Evolutionary conservation across 1,284 basidiomycete species (phyloP).

Genomic region (Grifola frondosa): DNA sequence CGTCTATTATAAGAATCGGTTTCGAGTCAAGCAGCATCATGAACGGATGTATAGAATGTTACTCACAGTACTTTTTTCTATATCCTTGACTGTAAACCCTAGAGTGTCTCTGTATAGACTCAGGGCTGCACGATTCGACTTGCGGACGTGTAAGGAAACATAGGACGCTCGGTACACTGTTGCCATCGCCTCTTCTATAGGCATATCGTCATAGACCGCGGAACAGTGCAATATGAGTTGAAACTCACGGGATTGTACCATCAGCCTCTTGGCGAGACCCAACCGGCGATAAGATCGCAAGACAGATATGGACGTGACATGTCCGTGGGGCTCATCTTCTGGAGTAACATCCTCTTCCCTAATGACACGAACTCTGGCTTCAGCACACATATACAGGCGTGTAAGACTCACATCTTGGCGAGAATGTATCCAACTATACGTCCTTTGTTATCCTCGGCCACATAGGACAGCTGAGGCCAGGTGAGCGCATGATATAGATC

Average conservation of each 20-base stretch:
- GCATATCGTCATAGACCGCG: background rate
- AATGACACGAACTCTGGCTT: conserved; percentile 11
- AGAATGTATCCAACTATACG: conserved; percentile 93
- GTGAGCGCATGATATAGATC: conserved; percentile 88
- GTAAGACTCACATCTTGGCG: conserved; percentile 77
- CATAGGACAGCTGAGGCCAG: conserved; percentile 94
- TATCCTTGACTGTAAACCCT: conserved; percentile 74
- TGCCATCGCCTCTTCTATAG: conserved; percentile 83
- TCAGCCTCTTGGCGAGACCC: conserved; percentile 85
- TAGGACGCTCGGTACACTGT: conserved; percentile 74
- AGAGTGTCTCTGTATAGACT: conserved; percentile 81
- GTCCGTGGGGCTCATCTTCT: conserved; percentile 69
- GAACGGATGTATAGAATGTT: background rate
- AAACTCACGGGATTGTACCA: conserved; percentile 78
- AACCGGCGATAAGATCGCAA: conserved; percentile 81
- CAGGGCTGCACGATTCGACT: conserved; percentile 84
- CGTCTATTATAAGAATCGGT: conserved; percentile 51
- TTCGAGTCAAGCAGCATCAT: conserved; percentile 1
- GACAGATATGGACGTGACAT: conserved; percentile 92
- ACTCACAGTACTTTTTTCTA: conserved; percentile 87
- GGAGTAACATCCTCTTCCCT: conserved; percentile 74
- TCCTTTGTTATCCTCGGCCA: conserved; percentile 88
- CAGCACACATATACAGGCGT: no score
- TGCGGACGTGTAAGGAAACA: conserved; percentile 85
- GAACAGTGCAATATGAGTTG: background rate